These are phyloP conservation scores for Liriodendron chinense DNA, from an alignment of 164 flowering plant species.

Conservation along the genomic window DNA sequence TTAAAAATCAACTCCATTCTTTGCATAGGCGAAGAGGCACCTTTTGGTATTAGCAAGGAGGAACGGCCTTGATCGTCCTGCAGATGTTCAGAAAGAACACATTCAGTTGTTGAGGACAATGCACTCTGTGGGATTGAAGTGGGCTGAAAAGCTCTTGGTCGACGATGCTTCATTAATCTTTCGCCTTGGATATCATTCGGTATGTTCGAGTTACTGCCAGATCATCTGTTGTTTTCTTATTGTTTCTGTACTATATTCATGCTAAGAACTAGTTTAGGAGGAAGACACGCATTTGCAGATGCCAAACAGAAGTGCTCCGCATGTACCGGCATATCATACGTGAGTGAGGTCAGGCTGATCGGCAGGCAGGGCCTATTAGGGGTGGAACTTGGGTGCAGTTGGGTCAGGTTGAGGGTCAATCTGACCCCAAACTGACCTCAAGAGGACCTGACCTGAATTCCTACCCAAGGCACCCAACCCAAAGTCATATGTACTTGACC, in stretches of 20 bases:
- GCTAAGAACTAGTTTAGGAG: not conserved
- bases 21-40: conserved; percentile 70
- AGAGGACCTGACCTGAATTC: too few species aligned
- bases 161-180: conserved; percentile 67
- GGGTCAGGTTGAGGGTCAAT: too few species aligned
- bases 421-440: too few species aligned
- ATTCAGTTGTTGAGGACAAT: conserved; percentile 53
- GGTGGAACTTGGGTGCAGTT: too few species aligned
- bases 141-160: conserved; percentile 56
- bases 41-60: conserved; percentile 66
- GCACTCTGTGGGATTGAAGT: conserved; percentile 68
- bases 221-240: not conserved
- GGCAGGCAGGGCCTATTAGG: too few species aligned
- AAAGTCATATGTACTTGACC: too few species aligned
- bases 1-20: not conserved
- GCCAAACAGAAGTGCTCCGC: too few species aligned
- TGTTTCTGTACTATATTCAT: not conserved
- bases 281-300: not conserved
- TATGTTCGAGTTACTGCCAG: conserved; percentile 21
- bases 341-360: too few species aligned
- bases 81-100: conserved; percentile 65
- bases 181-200: conserved; percentile 95
- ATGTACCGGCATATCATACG: too few species aligned
- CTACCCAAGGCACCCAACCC: too few species aligned
- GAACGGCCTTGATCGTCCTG: conserved; percentile 65